These are phyloP conservation scores for Helminthosporium solani DNA, from an alignment of 2,329 filamentous ascomycete genomes.

Conservation along the genomic window DNA sequence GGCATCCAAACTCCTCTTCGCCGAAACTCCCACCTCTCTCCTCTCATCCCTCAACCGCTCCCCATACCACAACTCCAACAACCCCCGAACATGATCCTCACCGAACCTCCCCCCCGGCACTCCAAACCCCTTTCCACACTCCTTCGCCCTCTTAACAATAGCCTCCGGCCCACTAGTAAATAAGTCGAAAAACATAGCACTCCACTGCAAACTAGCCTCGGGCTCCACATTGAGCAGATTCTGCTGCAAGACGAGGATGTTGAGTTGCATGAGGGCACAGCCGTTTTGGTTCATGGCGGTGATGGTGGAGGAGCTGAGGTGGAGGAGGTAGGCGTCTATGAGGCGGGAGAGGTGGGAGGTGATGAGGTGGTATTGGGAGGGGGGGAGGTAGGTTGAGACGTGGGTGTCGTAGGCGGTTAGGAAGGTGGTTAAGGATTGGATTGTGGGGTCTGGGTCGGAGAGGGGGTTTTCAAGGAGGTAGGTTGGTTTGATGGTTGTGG, in stretches of 20 bases:
- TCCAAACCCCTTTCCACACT: slow-evolving; percentile 34
- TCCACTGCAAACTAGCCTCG: slow-evolving; percentile 62
- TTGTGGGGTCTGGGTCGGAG: slow-evolving; percentile 73
- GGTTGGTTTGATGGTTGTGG: slow-evolving; percentile 50
- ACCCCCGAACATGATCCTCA: slow-evolving; percentile 42
- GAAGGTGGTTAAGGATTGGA: slow-evolving; percentile 80
- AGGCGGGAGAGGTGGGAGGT: slow-evolving; percentile 73
- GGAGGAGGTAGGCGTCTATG: slow-evolving; percentile 75
- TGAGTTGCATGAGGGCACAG: slow-evolving; percentile 84
- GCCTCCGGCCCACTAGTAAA: slow-evolving; percentile 66
- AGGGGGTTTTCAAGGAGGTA: slow-evolving; percentile 68
- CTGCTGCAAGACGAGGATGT: slow-evolving; percentile 92
- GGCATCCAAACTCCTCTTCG: slow-evolving; percentile 69
- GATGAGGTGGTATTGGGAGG: slow-evolving; percentile 69
- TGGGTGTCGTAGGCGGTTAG: slow-evolving; percentile 88
- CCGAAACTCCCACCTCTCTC: slow-evolving; percentile 64
- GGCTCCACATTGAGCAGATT: slow-evolving; percentile 91
- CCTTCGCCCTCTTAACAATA: slow-evolving; percentile 63
- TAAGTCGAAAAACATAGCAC: slow-evolving; percentile 68
- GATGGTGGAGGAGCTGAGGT: slow-evolving; percentile 63
- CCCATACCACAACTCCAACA: slow-evolving; percentile 45
- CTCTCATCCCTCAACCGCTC: slow-evolving; percentile 63
- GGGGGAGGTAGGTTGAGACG: slow-evolving; percentile 69
- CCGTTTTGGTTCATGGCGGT: slow-evolving; percentile 83
- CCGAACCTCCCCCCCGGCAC: slow-evolving; percentile 34